Base-by-base conservation (phyloP, 106 monocot genomes). In the Acanthochlamys bracteata region DNA sequence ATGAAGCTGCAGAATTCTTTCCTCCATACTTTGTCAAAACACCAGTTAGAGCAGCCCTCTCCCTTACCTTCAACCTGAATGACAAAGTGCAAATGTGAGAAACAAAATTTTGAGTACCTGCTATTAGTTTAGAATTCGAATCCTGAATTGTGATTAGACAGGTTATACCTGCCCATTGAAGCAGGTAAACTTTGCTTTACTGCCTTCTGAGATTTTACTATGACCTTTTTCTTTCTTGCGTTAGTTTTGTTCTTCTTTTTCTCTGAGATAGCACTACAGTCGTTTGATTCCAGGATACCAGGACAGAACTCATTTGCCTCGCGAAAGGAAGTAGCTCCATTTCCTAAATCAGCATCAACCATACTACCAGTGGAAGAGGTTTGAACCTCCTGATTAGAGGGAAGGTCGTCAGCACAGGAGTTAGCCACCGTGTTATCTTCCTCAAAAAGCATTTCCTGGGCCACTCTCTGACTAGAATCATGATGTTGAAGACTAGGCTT, bases 151-250 rank as follows among this genome's bases (percentile, higher is more conserved):
- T 55, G 22, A 17, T 55, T 55, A 20, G 20, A 55, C 55, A 51
- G 4, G 55, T 20, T 20, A 55, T 55, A 55, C 12, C 55, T 55
- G 20, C 10, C 55, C 55, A 55, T 20, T 55, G 55, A 55, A 55
- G 20, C 22, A 55, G 55, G 55, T 51, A 51, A 15, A 19, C 51
- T 51, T 51, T 57, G 69, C 42, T 75, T 67, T 27, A 55, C 64
- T 45, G 62, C 41, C 63, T 68, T 42, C 69, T 55, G 41, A 25
- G 39, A 12, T 41, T 59, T 33, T 33, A 33, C 33, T 33, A 3
- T 33, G 33, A 33, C 33, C 33, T 33, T 33, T 43, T 43, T 43
- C 43, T 43, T 43, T 43, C 43, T 43, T 13, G 43, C 7, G 43
- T 8, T 43, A 43, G 7, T 7, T 43, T 43, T 13, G 10, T 43